Conservation (phyloP, 2,329 filamentous ascomycete species). For the Eutypa lata region DNA sequence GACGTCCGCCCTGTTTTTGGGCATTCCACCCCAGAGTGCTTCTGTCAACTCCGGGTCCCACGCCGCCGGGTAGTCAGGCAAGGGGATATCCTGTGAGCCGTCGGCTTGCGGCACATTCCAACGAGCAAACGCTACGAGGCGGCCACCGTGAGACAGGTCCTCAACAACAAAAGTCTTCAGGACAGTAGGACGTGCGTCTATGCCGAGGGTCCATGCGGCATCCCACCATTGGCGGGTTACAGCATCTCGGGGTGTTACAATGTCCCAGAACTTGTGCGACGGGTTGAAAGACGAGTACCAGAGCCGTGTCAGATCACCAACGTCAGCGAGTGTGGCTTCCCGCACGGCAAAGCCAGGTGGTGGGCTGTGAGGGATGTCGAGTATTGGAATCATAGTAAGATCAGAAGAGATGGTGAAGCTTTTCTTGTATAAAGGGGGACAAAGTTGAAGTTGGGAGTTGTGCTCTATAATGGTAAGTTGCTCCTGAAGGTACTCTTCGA, state of each 20-base stretch:
- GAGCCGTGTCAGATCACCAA: slow-evolving; percentile 4
- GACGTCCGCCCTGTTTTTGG: slow-evolving; percentile 2
- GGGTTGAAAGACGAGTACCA: slow-evolving; percentile 12
- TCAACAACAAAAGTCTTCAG: slow-evolving; percentile 13
- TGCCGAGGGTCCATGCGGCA: slow-evolving; percentile 6
- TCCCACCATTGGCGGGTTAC: slow-evolving; percentile 9
- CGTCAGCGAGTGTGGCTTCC: slow-evolving; percentile 6
- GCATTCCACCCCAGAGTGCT: slow-evolving; percentile 10
- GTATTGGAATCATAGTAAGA: background rate
- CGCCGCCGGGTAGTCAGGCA: slow-evolving; percentile 2
- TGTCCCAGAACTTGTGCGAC: slow-evolving; percentile 6
- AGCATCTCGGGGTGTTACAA: slow-evolving; percentile 4
- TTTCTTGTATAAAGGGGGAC: background rate
- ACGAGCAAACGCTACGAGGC: slow-evolving; percentile 7
- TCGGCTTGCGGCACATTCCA: slow-evolving; percentile 10
- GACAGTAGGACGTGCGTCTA: slow-evolving; percentile 4
- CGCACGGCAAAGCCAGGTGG: slow-evolving; percentile 8
- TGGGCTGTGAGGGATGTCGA: slow-evolving; percentile 1
- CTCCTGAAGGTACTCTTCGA: too few species aligned
- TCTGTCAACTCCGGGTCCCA: slow-evolving; percentile 11
- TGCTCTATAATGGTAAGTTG: background rate
- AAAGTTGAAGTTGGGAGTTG: background rate
- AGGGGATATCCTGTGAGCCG: slow-evolving; percentile 8
- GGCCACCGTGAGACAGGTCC: slow-evolving; percentile 1
- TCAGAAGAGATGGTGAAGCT: background rate